Conservation (phyloP, 2,329 filamentous ascomycete species). For the Epichloe elymi region DNA sequence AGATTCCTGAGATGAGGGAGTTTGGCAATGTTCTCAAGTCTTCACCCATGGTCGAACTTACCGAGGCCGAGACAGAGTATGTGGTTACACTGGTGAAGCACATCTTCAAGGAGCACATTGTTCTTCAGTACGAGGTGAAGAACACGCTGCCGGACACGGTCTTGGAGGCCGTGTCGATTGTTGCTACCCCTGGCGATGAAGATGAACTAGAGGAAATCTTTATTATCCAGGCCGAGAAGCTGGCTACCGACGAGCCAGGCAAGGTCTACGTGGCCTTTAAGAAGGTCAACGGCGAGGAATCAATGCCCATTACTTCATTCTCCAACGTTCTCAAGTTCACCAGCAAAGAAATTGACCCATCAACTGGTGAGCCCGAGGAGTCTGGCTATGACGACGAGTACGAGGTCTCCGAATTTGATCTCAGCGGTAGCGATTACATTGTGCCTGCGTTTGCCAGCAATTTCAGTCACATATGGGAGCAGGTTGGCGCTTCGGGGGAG, state of each 20-base stretch:
- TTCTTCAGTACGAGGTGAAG: slow-evolving; percentile 93
- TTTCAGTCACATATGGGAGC: slow-evolving; percentile 93
- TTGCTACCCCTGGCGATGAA: slow-evolving; percentile 67
- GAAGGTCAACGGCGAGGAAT: slow-evolving; percentile 60
- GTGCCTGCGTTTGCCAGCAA: slow-evolving; percentile 86
- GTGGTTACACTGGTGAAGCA: slow-evolving; percentile 91
- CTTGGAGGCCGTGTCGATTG: slow-evolving; percentile 75
- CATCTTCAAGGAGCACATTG: slow-evolving; percentile 93
- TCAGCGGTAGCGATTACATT: slow-evolving; percentile 86
- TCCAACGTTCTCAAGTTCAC: slow-evolving; percentile 94
- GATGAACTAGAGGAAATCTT: slow-evolving; percentile 85
- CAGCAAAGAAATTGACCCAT: slow-evolving; percentile 93
- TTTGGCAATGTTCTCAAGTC: slow-evolving; percentile 91
- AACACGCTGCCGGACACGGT: slow-evolving; percentile 90
- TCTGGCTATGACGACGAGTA: slow-evolving; percentile 95
- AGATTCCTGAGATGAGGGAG: slow-evolving; percentile 80
- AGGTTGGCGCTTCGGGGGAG: slow-evolving; percentile 76
- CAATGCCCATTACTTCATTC: slow-evolving; percentile 71
- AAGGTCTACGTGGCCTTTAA: slow-evolving; percentile 93
- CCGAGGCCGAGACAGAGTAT: slow-evolving; percentile 95
- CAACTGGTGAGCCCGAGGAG: slow-evolving; percentile 84
- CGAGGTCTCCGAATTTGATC: slow-evolving; percentile 84
- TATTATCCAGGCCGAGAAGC: slow-evolving; percentile 75
- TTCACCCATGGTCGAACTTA: slow-evolving; percentile 72
- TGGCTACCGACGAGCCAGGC: slow-evolving; percentile 74